A percentile compares a stretch with the other conserved stretches of the same genome.
Conservation (phyloP, 1,284 basidiomycete genomes). For the Mrakiaceae sp. region DNA sequence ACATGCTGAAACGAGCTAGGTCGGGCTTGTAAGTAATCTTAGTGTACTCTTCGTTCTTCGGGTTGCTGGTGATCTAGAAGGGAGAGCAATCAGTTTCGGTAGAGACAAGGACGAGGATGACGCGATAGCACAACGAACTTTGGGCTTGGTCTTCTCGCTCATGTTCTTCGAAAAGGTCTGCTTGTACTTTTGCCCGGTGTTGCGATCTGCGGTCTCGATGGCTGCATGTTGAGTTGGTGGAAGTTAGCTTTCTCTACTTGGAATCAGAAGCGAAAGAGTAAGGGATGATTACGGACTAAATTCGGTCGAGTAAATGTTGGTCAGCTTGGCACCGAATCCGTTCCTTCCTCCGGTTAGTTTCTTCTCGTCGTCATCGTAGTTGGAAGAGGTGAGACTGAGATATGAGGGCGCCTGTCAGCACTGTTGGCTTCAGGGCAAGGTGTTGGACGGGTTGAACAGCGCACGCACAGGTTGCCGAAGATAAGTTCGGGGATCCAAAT, state of each 20-base stretch:
- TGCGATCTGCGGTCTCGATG: constrained; percentile 93
- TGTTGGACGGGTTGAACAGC: background rate
- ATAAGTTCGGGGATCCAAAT: constrained; percentile 97
- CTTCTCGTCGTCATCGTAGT: constrained; percentile 98
- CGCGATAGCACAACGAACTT: constrained; percentile 30
- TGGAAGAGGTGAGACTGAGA: constrained; percentile 69
- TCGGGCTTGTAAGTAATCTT: constrained; percentile 91
- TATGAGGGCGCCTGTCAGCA: background rate
- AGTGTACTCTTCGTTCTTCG: constrained; percentile 82
- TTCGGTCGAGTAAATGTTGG: constrained; percentile 96
- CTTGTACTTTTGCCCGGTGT: constrained; percentile 78
- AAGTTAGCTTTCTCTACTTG: background rate
- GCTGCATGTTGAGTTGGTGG: constrained; percentile 26
- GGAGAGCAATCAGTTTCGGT: background rate
- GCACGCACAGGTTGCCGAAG: constrained; percentile 68
- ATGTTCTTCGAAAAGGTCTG: constrained; percentile 95
- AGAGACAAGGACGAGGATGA: background rate
- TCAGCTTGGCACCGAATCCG: constrained; percentile 95
- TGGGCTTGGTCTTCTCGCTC: constrained; percentile 72
- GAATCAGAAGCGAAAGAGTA: background rate
- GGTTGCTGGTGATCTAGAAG: constrained; percentile 67
- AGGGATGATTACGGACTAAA: constrained; percentile 45
- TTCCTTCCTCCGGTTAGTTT: constrained; percentile 98
- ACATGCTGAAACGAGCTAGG: constrained; percentile 85
- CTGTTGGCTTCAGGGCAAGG: background rate